Evolutionary conservation across 2,329 filamentous ascomycete species (phyloP), one percentile per base, ranked within the genome.

Genomic region (Trichoderma simmonsii): DNA sequence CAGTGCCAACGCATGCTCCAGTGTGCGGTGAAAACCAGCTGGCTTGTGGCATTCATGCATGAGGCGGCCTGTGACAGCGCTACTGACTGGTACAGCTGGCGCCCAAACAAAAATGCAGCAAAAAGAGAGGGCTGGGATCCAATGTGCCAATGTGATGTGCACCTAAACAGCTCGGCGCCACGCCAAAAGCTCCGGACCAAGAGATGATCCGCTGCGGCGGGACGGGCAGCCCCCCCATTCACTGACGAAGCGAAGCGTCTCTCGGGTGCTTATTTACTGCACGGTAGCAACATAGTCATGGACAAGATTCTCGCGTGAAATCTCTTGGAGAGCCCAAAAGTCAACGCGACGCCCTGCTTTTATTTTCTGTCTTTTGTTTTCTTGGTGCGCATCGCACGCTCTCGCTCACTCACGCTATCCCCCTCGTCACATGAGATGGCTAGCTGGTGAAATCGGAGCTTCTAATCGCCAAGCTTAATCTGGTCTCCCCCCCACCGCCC

Each of bases 391-490:
- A 60, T 54, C 5, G 21, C 62, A 62, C 64, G 61, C 39, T 26
- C 48, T 51, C 43, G 43, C 64, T 59, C 43, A 21, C 62, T 18
- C 57, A 71, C 60, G 65, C 66, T 56, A 43, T 51, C 39, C 54
- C 54, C 57, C 48, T 65, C 67, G 48, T 43, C 60, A 61, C 60
- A 62, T 72, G 76, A 70, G 62, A 76, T 77, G 76, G 72, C 75
- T 74, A 71, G 72, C 73, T 73, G 74, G 71, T 76, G 74, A 75
- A 72, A 34, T 34, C 62, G 64, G 60, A 72, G 71, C 70, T 71
- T 67, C 63, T 60, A 72, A 59, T 68, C 51, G 64, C 63, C 73
- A 64, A 73, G 71, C 69, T 71, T 67, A 26, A 64, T 60, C 63
- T 72, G 51, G 65, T 70, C 39, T 43, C 57, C 60, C 72, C 70